Evolutionary conservation across 148 eudicot species (phyloP), one percentile per base, ranked within the genome.

Genomic region (Spergularia marina): DNA sequence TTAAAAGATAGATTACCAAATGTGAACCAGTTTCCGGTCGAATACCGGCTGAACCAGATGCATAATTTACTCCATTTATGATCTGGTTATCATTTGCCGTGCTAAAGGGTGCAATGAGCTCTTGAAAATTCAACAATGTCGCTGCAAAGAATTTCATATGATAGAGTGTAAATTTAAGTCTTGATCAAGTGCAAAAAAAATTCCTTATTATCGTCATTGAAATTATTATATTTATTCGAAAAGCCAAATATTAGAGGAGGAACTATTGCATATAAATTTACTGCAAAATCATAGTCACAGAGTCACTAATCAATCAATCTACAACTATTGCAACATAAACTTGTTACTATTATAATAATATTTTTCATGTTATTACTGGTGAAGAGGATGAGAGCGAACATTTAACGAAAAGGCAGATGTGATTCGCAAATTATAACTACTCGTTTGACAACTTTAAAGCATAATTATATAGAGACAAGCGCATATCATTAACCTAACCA

Each of bases 21-120:
- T 83, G 86, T 70, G 84, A 84, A 61, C 96, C 98, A 6, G 93
- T 87, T 82, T 93, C 96, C 56, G 87, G 87, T 41, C 88, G 82
- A 11, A 93, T 93, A 0, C 98, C 98, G 65, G 96, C 85, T 34
- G 96, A 90, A 68, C 98, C 98, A 6, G 98, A 91, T 14, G 98
- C 98, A 53, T 80, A 93, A 54, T 93, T 93, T 1, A 72, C 87
- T 54, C 96, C 98, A 25, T 70, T 83, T 0, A 85, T 78, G 1
- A 91, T 53, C 16, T 74, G 78, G 2, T 65, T 71, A 18, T 84
- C 85, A 15, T 83, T 84, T 20, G 81, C 74, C 4, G 76, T 78
- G 53, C 91, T 81, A 81, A 62, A 90, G 0, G 96, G 83, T 13
- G 98, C 90, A 68, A 93, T 89, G 69, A 78, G 83, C 69, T 82